Conservation (phyloP, 345 rosid genomes). For the Orychophragmus violaceus region DNA sequence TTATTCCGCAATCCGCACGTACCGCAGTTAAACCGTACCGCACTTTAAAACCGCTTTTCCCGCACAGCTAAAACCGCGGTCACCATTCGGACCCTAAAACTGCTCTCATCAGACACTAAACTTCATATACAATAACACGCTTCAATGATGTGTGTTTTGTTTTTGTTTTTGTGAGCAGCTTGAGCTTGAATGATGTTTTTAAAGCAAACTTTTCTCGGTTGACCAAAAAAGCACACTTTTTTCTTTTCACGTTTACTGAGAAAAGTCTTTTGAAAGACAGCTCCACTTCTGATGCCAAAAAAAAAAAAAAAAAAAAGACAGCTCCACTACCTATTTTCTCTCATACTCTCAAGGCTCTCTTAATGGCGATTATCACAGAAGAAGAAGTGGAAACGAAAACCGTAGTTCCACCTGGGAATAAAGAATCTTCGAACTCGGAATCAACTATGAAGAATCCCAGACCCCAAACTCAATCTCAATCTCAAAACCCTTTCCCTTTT, state of each 20-base stretch:
- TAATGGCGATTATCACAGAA: constrained; percentile 76
- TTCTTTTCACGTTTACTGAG: background rate
- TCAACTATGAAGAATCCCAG: constrained; percentile 22
- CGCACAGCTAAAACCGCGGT: too few species aligned
- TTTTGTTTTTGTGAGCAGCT: too few species aligned
- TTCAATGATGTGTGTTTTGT: too few species aligned
- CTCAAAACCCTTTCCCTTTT: constrained; percentile 53
- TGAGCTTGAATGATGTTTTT: background rate
- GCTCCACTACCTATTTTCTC: background rate
- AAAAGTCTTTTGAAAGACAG: background rate
- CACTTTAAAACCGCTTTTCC: too few species aligned
- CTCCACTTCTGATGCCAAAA: too few species aligned
- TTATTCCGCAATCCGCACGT: too few species aligned
- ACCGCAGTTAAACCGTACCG: too few species aligned
- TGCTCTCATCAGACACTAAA: too few species aligned
- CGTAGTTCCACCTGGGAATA: constrained; percentile 10
- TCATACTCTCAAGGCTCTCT: background rate
- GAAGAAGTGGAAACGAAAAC: constrained; percentile 40
- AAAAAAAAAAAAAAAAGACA: too few species aligned
- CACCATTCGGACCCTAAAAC: too few species aligned
- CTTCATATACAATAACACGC: too few species aligned
- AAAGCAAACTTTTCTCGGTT: background rate
- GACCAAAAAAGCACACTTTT: background rate
- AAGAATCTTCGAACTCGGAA: constrained; percentile 12
- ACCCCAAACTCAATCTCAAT: constrained; percentile 10